Evolutionary conservation across 768 basidiomycete genomes (phyloP), one percentile per base, ranked within the genome.

Genomic region (Hygrophorus pudorinus): DNA sequence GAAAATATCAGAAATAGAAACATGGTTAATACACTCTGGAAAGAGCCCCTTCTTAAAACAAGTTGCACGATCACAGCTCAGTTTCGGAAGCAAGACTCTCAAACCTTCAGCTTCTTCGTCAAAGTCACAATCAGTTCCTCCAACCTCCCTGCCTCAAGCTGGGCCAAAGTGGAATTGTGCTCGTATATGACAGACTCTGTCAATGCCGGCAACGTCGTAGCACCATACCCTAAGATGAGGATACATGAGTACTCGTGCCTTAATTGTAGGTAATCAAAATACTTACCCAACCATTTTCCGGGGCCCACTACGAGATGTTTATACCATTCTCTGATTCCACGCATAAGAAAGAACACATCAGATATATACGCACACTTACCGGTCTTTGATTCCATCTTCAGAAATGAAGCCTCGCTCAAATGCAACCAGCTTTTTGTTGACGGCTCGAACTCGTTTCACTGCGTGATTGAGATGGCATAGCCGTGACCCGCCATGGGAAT

Each of bases 401-500:
- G 77, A 78, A 48, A 92, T 82, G 59, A 94, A 87, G 1, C 88
- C 87, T 38, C 73, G 75, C 58, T 90, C 87, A 51, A 89, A 88
- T 5, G 65, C 61, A 9, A 68, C 61, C n/a, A 89, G 64, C 58
- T 81, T 85, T 63, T 72, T 62, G 61, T 88, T 88, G n/a, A 71
- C 73, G 42, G 56, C 65, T 41, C 63, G 66, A 9, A 86, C 73
- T 20, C 78, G 75, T 53, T 72, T 75, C 2, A 68, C 75, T 3
- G 78, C 82, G 51, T 68, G 69, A 48, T 74, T 65, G 47, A 88
- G 59, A 50, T 72, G 63, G 42, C 60, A 59, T 34, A 71, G 24
- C 24, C 24, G 7, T 24, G 24, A 7, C 24, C 7, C 24, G 24
- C 4, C 24, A 24, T 24, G 24, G 24, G 24, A 24, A 24, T n/a